Evolutionary conservation across 2,329 filamentous ascomycete species (phyloP).

Genomic region (Pyrenophora graminea): DNA sequence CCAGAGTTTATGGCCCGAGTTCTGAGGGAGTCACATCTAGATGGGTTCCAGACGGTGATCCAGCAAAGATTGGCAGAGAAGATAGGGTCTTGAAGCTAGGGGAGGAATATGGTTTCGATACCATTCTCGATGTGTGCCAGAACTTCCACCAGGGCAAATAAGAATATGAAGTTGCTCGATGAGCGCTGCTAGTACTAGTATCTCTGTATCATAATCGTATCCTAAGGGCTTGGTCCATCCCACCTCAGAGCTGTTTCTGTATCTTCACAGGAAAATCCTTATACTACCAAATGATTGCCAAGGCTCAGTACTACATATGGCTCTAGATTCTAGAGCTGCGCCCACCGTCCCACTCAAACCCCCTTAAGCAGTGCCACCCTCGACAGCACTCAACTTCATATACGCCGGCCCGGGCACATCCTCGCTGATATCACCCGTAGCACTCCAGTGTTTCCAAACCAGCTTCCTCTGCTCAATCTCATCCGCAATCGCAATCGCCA

Average conservation of each 20-base stretch:
- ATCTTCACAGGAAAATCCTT: too few species aligned
- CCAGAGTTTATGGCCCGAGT: slow-evolving; percentile 39
- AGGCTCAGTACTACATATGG: too few species aligned
- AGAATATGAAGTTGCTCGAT: not conserved
- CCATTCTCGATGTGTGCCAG: slow-evolving; percentile 28
- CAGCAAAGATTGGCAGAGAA: slow-evolving; percentile 33
- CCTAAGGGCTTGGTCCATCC: too few species aligned
- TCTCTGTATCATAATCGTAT: not conserved
- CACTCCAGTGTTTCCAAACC: slow-evolving; percentile 41
- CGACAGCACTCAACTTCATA: slow-evolving; percentile 28
- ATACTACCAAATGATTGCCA: too few species aligned
- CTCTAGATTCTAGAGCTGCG: too few species aligned
- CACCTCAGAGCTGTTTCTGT: too few species aligned
- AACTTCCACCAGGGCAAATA: slow-evolving; percentile 34
- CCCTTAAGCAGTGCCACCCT: slow-evolving; percentile 16
- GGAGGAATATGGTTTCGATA: slow-evolving; percentile 32
- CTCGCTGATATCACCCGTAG: slow-evolving; percentile 34
- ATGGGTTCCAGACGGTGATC: slow-evolving; percentile 31
- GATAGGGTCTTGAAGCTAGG: slow-evolving; percentile 33
- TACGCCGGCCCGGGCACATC: slow-evolving; percentile 35
- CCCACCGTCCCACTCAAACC: not conserved
- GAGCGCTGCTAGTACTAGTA: too few species aligned
- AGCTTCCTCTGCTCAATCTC: slow-evolving; percentile 36
- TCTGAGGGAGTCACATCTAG: slow-evolving; percentile 31
- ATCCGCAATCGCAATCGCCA: slow-evolving; percentile 44